A percentile compares a stretch with the other conserved stretches of the same genome.
These are phyloP conservation scores for Neodidymelliopsis sp. DNA, from an alignment of 2,329 filamentous ascomycete species.

Conservation along the genomic window DNA sequence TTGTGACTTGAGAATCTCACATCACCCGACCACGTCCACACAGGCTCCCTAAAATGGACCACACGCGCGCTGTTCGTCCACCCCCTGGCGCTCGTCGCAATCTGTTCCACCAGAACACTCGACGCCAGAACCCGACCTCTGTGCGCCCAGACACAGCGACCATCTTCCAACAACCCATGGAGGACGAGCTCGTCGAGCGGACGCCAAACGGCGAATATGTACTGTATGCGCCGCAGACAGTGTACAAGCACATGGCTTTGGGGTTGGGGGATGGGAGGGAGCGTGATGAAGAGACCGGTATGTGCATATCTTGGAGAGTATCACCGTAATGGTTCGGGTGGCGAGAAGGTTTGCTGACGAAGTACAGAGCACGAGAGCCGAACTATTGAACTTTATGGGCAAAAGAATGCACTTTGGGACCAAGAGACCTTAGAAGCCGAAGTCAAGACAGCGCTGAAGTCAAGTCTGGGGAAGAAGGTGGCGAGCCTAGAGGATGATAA, in stretches of 20 bases:
- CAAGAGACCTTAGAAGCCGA: slow-evolving; percentile 42
- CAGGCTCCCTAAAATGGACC: slow-evolving; percentile 12
- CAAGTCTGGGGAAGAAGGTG: slow-evolving; percentile 76
- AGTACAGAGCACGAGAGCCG: slow-evolving; percentile 42
- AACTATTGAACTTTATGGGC: slow-evolving; percentile 44
- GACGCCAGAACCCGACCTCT: slow-evolving; percentile 31
- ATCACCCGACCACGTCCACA: neutral
- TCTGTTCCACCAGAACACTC: slow-evolving; percentile 35
- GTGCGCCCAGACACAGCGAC: slow-evolving; percentile 32
- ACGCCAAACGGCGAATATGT: slow-evolving; percentile 59
- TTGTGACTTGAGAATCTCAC: neutral
- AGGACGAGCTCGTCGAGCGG: slow-evolving; percentile 58
- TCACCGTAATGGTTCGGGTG: neutral
- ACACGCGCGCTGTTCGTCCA: slow-evolving; percentile 35
- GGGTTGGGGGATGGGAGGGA: slow-evolving; percentile 25
- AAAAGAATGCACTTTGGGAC: slow-evolving; percentile 42
- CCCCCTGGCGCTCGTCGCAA: slow-evolving; percentile 39
- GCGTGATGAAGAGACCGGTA: slow-evolving; percentile 44
- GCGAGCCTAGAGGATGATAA: slow-evolving; percentile 79
- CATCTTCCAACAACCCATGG: slow-evolving; percentile 29
- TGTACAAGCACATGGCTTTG: slow-evolving; percentile 34
- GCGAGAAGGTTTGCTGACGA: neutral
- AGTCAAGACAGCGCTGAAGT: slow-evolving; percentile 60
- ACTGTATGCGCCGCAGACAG: slow-evolving; percentile 41
- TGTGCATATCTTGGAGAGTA: slow-evolving; percentile 8